Conservation (phyloP, 768 basidiomycete genomes). For the Xerocomellus dryophilus region DNA sequence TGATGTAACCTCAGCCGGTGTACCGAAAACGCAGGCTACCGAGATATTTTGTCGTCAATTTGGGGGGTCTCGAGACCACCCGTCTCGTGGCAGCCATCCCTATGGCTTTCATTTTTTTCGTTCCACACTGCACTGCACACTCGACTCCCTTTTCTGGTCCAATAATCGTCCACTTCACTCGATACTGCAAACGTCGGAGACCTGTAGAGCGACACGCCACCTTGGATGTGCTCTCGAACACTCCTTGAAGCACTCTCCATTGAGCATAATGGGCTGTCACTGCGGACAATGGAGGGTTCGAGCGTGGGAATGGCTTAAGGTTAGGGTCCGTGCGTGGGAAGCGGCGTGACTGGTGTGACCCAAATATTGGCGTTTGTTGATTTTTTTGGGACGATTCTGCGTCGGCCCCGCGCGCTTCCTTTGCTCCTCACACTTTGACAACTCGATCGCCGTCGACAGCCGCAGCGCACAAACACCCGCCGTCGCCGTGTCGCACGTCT, state of each 20-base stretch:
- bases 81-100: conserved; percentile 1
- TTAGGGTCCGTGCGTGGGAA: conserved; percentile 49
- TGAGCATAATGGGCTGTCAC: not conserved
- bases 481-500: conserved; percentile 40
- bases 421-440: conserved; percentile 41
- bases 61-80: conserved; percentile 31
- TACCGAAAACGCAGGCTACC: conserved; percentile 2
- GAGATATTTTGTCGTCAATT: conserved; percentile 8
- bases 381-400: conserved; percentile 38
- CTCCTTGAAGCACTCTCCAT: not conserved
- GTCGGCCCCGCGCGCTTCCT: conserved; percentile 47
- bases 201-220: not conserved
- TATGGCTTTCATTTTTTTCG: not conserved
- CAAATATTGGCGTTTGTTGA: conserved; percentile 41
- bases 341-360: conserved; percentile 32
- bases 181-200: not conserved
- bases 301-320: conserved; percentile 36
- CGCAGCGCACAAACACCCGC: conserved; percentile 42
- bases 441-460: conserved; percentile 49
- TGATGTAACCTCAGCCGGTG: not conserved
- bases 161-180: not conserved
- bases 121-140: not conserved
- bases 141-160: not conserved
- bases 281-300: conserved; percentile 21
- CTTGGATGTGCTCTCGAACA: not conserved